Evolutionary conservation across 371 early-diverging fungal genomes (phyloP).

Genomic region (Mucor lusitanicus): DNA sequence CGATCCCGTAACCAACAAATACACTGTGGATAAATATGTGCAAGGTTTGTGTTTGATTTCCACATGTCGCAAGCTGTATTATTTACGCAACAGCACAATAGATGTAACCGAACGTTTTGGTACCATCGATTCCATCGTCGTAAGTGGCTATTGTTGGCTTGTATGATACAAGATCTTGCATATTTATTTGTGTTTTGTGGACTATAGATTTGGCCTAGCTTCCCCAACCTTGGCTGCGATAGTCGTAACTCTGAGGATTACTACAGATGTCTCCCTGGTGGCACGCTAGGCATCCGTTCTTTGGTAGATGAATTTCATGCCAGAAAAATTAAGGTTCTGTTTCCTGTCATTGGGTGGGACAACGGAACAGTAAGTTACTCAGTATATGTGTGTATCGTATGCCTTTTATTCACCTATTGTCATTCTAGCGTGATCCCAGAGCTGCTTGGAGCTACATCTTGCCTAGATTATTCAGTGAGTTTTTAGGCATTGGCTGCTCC

Average conservation of each 20-base stretch:
- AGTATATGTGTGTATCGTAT: too few species aligned
- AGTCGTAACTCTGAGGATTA: constrained; percentile 35
- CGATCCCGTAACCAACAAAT: constrained; percentile 25
- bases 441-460: constrained; percentile 32
- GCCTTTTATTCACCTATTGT: neutral
- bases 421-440: constrained; percentile 28
- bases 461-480: constrained; percentile 32
- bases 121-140: constrained; percentile 30
- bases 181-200: neutral
- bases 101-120: constrained; percentile 24
- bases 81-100: neutral
- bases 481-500: neutral
- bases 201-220: constrained; percentile 29
- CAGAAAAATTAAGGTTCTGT: constrained; percentile 23
- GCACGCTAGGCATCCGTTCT: constrained; percentile 22
- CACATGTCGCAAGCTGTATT: neutral
- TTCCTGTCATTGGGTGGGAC: constrained; percentile 23
- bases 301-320: constrained; percentile 25
- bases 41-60: constrained; percentile 14
- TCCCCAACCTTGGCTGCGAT: constrained; percentile 31
- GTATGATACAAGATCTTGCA: neutral
- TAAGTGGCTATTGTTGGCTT: constrained; percentile 4
- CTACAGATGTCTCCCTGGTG: constrained; percentile 31
- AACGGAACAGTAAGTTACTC: constrained; percentile 29
- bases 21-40: constrained; percentile 26